phyloP scores from a whole-genome alignment of 192 early-diverging fungal genomes.

The Linnemannia hyalina region DNA sequence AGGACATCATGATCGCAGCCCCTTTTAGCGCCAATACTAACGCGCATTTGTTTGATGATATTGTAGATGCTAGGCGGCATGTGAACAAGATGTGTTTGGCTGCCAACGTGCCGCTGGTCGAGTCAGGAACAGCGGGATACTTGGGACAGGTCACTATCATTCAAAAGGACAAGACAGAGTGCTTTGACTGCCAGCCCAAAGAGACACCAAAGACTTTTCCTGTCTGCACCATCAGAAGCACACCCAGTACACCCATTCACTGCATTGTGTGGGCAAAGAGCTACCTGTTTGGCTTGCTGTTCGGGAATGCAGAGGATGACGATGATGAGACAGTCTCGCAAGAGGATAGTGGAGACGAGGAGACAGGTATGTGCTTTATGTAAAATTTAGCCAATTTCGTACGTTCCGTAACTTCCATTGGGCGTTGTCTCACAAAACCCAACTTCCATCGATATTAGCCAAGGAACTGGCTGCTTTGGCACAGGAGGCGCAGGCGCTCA shows the following conservation, averaged over 20 bases:
- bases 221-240: constrained; percentile 97
- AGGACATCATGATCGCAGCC: too few relatives aligned
- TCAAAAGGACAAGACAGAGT: constrained; percentile 81
- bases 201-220: constrained; percentile 90
- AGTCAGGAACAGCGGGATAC: constrained; percentile 97
- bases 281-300: constrained; percentile 88
- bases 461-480: constrained; percentile 83
- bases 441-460: constrained; percentile 47
- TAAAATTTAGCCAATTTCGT: neutral
- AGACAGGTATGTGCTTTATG: constrained; percentile 35
- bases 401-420: neutral
- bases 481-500: constrained; percentile 80
- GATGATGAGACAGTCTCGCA: constrained; percentile 59
- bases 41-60: neutral
- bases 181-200: constrained; percentile 95
- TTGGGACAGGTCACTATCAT: constrained; percentile 93
- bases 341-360: constrained; percentile 66
- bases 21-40: neutral
- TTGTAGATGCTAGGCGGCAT: constrained; percentile 86
- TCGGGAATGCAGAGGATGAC: constrained; percentile 78
- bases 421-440: neutral
- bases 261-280: constrained; percentile 99
- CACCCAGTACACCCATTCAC: constrained; percentile 94
- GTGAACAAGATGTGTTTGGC: constrained; percentile 98
- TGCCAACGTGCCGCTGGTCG: constrained; percentile 91